Percentiles rank a stretch among this genome's conserved stretches.
These are phyloP conservation scores for Nakazawaea ernobii DNA, from an alignment of 805 yeast species.

Conservation along the genomic window DNA sequence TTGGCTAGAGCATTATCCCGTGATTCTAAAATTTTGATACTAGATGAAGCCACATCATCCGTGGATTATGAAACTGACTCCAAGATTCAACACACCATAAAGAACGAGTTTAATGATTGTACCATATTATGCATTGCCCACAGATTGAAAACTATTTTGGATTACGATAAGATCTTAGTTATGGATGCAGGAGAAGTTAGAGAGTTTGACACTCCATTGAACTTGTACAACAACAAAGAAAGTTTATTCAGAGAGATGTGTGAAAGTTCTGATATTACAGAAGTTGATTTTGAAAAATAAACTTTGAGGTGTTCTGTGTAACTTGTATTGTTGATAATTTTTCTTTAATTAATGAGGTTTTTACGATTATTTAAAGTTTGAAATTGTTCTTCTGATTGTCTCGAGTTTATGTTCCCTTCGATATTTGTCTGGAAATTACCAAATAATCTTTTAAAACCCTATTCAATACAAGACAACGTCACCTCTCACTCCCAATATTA, in stretches of 20 bases:
- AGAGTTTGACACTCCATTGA: constrained; percentile 71
- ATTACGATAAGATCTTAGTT: constrained; percentile 73
- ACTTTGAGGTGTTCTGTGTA: too few species aligned
- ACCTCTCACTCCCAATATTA: too few species aligned
- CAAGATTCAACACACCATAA: constrained; percentile 54
- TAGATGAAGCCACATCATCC: constrained; percentile 71
- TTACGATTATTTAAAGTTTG: too few species aligned
- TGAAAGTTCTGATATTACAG: not conserved
- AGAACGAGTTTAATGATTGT: constrained; percentile 51
- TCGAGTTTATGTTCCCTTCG: too few species aligned
- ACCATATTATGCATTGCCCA: constrained; percentile 78
- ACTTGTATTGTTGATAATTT: too few species aligned
- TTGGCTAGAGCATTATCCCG: constrained; percentile 69
- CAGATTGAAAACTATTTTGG: constrained; percentile 63
- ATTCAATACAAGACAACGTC: too few species aligned
- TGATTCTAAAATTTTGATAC: constrained; percentile 57
- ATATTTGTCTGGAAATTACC: too few species aligned
- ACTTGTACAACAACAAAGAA: constrained; percentile 42
- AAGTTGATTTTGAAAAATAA: too few species aligned
- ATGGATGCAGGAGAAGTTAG: constrained; percentile 74
- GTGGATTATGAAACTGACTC: constrained; percentile 75
- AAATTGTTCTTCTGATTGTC: too few species aligned
- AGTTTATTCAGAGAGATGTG: constrained; percentile 3
- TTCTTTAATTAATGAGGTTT: too few species aligned
- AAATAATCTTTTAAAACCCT: too few species aligned